phyloP scores from a whole-genome alignment of 2,329 filamentous ascomycete species.

The Torrubiella hemipterigena region DNA sequence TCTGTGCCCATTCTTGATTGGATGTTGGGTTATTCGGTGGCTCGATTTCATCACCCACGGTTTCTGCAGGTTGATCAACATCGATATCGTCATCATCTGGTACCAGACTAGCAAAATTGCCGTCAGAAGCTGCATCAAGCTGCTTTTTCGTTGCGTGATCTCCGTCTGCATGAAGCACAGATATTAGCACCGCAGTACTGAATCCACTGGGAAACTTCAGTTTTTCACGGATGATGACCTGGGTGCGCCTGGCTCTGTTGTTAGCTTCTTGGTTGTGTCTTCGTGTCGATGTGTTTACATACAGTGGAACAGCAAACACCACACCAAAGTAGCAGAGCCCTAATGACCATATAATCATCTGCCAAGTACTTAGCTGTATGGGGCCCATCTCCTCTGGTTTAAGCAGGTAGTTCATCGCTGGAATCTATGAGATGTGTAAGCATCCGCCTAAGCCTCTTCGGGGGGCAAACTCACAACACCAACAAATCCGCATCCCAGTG shows the following conservation, averaged over 20 bases:
- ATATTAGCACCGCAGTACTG: constrained; percentile 87
- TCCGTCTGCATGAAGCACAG: constrained; percentile 63
- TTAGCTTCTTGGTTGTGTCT: no score
- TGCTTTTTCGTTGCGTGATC: constrained; percentile 18
- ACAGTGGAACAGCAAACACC: constrained; percentile 85
- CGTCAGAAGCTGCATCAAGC: constrained; percentile 22
- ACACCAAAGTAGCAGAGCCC: constrained; percentile 95
- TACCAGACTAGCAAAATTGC: constrained; percentile 30
- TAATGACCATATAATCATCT: constrained; percentile 79
- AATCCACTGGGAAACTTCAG: constrained; percentile 92
- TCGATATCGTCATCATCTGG: constrained; percentile 18
- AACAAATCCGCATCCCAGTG: constrained; percentile 87
- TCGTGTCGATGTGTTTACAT: constrained; percentile 14
- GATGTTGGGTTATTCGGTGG: constrained; percentile 6
- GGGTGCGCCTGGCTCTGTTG: constrained; percentile 45
- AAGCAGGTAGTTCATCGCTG: constrained; percentile 80
- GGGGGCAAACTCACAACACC: constrained; percentile 49
- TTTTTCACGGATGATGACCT: constrained; percentile 88
- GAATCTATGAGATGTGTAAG: constrained; percentile 39
- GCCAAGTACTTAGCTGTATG: constrained; percentile 57
- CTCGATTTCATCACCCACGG: no score
- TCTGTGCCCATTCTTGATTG: constrained; percentile 25
- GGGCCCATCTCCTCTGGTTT: constrained; percentile 68
- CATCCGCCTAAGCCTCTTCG: background rate
- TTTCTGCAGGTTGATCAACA: constrained; percentile 11